Percentiles rank a stretch among this genome's conserved stretches.
Conservation (phyloP, 2,329 filamentous ascomycete genomes). For the Colletotrichum spinosum region DNA sequence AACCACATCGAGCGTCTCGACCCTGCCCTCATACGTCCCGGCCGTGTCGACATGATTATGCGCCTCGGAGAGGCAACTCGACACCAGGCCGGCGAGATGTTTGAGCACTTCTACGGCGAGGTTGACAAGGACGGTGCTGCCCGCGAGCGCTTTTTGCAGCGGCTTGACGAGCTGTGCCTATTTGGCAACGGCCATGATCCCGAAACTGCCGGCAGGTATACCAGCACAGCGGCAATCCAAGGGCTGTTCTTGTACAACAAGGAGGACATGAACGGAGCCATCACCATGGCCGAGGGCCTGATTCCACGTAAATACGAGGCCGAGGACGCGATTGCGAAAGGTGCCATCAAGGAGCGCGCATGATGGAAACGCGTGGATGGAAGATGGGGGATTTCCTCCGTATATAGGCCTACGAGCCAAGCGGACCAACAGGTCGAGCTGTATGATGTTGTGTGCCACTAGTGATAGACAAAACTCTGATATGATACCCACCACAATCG, state of each 20-base stretch:
- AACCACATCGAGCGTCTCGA: constrained; percentile 94
- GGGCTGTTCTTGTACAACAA: constrained; percentile 97
- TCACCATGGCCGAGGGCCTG: constrained; percentile 79
- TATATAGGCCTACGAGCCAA: too few relatives aligned
- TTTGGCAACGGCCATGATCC: constrained; percentile 68
- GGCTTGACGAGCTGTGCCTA: constrained; percentile 76
- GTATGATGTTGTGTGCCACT: constrained; percentile 27
- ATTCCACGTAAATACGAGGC: constrained; percentile 68
- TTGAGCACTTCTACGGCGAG: constrained; percentile 95
- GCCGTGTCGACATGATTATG: constrained; percentile 92
- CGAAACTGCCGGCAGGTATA: constrained; percentile 61
- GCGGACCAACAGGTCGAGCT: background rate
- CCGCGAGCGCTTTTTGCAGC: constrained; percentile 76
- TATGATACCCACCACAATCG: constrained; percentile 15
- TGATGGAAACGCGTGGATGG: constrained; percentile 36
- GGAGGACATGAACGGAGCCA: constrained; percentile 87
- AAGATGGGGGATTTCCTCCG: too few relatives aligned
- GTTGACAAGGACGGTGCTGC: constrained; percentile 73
- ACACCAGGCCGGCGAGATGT: constrained; percentile 87
- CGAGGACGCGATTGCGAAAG: constrained; percentile 51
- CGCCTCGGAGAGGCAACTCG: constrained; percentile 88
- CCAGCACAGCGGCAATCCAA: constrained; percentile 92
- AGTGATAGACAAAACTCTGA: constrained; percentile 16
- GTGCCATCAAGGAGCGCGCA: constrained; percentile 55
- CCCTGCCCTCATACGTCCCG: constrained; percentile 88